Conservation (phyloP, 192 early-diverging fungal genomes). For the Podila horticola region DNA sequence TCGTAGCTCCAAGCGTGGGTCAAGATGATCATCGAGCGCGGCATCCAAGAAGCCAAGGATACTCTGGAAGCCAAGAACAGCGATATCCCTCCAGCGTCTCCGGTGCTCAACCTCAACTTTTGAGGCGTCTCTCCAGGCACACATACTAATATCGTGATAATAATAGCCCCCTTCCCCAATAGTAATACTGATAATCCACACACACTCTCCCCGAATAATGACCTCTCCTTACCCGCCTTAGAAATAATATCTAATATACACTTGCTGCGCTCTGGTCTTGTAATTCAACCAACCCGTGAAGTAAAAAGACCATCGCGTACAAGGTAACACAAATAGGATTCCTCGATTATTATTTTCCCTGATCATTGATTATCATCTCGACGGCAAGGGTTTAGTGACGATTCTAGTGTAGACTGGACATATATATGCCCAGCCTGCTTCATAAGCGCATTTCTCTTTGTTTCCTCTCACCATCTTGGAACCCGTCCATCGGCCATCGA, state of each 20-base stretch:
- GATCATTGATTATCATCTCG: too few species aligned
- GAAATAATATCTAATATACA: conserved; percentile 1
- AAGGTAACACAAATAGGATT: too few species aligned
- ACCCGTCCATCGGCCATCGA: too few species aligned
- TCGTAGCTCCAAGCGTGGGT: conserved; percentile 29
- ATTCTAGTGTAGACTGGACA: too few species aligned
- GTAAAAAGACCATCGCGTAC: not conserved
- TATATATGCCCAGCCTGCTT: too few species aligned
- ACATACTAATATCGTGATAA: not conserved
- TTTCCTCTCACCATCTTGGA: too few species aligned
- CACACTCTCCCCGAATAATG: not conserved
- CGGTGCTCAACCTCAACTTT: conserved; percentile 15
- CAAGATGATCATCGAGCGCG: conserved; percentile 27
- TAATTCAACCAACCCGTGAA: not conserved
- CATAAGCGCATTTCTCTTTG: too few species aligned
- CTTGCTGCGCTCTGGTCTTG: not conserved
- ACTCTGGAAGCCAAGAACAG: conserved; percentile 20
- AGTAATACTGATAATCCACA: not conserved
- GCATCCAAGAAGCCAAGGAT: conserved; percentile 41
- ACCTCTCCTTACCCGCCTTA: not conserved
- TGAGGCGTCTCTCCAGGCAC: not conserved
- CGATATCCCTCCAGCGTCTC: not conserved
- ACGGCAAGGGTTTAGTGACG: too few species aligned
- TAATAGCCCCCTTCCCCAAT: not conserved
- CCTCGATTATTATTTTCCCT: too few species aligned